Evolutionary conservation across 768 basidiomycete genomes (phyloP), one percentile per base, ranked within the genome.

Genomic region (Gelatoporia subvermispora): DNA sequence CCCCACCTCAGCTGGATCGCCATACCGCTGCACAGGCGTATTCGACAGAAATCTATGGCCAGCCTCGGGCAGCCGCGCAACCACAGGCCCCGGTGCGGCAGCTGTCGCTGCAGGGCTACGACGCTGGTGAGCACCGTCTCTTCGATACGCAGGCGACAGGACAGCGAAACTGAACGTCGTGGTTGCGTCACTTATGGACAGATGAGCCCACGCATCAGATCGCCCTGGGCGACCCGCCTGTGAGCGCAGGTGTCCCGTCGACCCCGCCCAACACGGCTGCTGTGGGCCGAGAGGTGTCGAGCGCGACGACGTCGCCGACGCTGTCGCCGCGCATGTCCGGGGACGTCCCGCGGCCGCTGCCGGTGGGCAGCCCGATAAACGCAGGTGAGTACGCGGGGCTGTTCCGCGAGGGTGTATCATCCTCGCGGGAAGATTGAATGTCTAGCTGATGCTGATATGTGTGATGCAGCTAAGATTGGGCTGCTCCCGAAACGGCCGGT

Each of bases 401-500:
- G 2, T 24, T 13, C 17, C n/a, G 28, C 28, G 28, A 31, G 7
- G 13, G 28, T n/a, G n/a, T n/a, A n/a, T n/a, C 7, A 18, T 15
- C 8, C 18, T 28, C 17, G 31, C 4, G 17, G 3, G 10, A 34
- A 2, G 9, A 22, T 23, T n/a, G n/a, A n/a, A n/a, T n/a, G n/a
- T n/a, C n/a, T n/a, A n/a, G 28, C 28, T 31, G 28, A 31, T 31
- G n/a, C n/a, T 48, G 42, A 25, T 24, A 24, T 3, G 7, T 13
- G 2, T 25, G 42, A 37, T 31, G 13, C 49, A 82, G 83, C 78
- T 43, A 85, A 84, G 66, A 68, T 86, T 0, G 86, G 86, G 20
- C 63, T 89, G 21, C 68, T 88, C 17, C 86, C 86, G 4, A 88
- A 86, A 65, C 77, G 82, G 0, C 85, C 86, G 5, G 86, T 89